A percentile compares a stretch with the other conserved stretches of the same genome.
These are phyloP conservation scores for Rachicladosporium sp. DNA, from an alignment of 2,329 filamentous ascomycete genomes.

Conservation along the genomic window DNA sequence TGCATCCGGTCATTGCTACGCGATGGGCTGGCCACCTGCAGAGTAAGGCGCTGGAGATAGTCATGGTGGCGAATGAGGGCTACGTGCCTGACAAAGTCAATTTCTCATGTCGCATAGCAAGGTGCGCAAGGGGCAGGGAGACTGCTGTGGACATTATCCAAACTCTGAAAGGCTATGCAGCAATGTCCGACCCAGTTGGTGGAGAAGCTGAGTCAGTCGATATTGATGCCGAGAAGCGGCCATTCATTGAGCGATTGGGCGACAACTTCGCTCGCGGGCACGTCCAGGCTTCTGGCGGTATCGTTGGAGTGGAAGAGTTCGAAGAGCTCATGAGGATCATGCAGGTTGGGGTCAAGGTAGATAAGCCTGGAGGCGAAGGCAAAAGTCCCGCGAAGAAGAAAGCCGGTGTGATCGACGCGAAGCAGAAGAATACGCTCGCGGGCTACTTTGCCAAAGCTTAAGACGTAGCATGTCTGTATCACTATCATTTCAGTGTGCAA, in stretches of 20 bases:
- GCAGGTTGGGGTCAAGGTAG: constrained; percentile 44
- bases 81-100: constrained; percentile 53
- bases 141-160: constrained; percentile 53
- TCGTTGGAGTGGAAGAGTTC: constrained; percentile 48
- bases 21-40: constrained; percentile 52
- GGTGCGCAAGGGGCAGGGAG: constrained; percentile 41
- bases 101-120: constrained; percentile 53
- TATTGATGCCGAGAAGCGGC: constrained; percentile 8
- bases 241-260: constrained; percentile 40
- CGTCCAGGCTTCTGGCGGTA: constrained; percentile 55
- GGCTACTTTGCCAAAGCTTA: constrained; percentile 41
- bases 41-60: constrained; percentile 47
- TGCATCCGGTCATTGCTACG: constrained; percentile 56
- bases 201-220: constrained; percentile 28
- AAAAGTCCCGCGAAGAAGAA: constrained; percentile 23
- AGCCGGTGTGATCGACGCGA: constrained; percentile 21
- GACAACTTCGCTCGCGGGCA: constrained; percentile 55
- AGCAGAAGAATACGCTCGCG: constrained; percentile 42
- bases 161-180: constrained; percentile 41
- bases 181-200: constrained; percentile 6
- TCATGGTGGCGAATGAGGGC: constrained; percentile 55
- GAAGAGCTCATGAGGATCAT: constrained; percentile 51
- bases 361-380: constrained; percentile 24
- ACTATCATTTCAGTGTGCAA: too few relatives aligned
- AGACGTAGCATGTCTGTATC: too few relatives aligned